These are phyloP conservation scores for Fusarium sterilihyphosum DNA, from an alignment of 2,329 filamentous ascomycete species.

Conservation along the genomic window DNA sequence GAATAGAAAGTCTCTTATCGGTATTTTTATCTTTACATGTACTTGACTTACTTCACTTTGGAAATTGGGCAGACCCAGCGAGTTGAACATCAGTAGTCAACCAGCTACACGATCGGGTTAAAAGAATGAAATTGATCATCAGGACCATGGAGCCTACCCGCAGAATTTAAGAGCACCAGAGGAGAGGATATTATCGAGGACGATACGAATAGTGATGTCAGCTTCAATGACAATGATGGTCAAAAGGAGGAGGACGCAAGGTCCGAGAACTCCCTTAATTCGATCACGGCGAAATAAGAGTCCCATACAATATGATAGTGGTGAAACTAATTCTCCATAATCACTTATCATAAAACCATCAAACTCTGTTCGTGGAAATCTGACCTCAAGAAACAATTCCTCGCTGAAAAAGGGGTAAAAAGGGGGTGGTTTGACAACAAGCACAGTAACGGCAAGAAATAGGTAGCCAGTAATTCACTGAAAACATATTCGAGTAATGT, in stretches of 20 bases:
- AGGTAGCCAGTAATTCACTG: background rate
- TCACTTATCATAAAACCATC: fast-evolving
- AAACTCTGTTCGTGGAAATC: background rate
- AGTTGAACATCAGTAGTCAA: background rate
- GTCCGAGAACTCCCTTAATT: background rate
- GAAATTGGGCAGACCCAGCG: background rate
- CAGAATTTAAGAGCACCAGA: background rate
- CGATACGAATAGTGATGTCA: background rate
- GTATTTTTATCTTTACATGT: background rate
- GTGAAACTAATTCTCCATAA: background rate
- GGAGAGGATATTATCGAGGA: background rate
- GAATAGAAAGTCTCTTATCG: background rate
- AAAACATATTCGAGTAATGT: background rate
- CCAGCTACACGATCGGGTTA: background rate
- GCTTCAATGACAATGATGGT: background rate
- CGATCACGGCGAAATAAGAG: background rate
- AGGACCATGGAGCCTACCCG: background rate
- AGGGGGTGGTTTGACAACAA: background rate
- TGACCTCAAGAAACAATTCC: background rate
- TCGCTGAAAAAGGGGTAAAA: background rate
- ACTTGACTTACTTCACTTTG: background rate
- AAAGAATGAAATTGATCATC: background rate
- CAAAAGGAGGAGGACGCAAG: background rate
- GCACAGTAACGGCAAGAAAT: fast-evolving
- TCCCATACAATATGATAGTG: background rate